Conservation (phyloP, 2,329 filamentous ascomycete genomes). For the Nectriaceae sp. region DNA sequence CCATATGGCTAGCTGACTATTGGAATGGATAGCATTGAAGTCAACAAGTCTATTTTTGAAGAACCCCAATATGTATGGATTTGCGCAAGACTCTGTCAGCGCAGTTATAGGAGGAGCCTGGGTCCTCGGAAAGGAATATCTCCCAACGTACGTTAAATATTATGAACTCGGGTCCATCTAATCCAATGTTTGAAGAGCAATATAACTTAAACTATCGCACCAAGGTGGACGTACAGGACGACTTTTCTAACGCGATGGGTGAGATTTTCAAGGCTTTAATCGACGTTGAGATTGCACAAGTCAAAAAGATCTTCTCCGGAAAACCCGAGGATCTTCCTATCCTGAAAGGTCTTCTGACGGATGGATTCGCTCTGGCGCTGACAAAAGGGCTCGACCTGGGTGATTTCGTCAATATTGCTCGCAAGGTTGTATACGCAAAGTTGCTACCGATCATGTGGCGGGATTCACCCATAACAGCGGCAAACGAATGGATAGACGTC, state of each 20-base stretch:
- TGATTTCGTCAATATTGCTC: neutral
- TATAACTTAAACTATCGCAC: no score
- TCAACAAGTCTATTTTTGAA: no score
- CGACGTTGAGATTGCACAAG: neutral
- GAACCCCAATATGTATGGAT: no score
- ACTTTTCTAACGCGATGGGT: neutral
- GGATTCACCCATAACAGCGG: neutral
- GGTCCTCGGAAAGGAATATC: no score
- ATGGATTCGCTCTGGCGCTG: constrained; percentile 1
- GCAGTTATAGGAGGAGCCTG: no score
- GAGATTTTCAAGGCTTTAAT: neutral
- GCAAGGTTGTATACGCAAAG: constrained; percentile 3
- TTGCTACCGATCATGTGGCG: neutral
- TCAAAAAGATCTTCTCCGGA: neutral
- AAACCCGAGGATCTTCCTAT: neutral
- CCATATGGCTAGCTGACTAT: no score
- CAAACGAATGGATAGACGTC: neutral
- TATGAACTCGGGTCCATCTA: no score
- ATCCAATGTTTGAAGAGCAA: no score
- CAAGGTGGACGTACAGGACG: neutral
- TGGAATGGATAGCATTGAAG: no score
- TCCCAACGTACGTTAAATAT: constrained; percentile 1
- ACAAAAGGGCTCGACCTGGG: neutral
- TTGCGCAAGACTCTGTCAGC: no score
- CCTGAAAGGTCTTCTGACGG: neutral